phyloP scores from a whole-genome alignment of 345 rosid genomes.

The Populus pruinosa region DNA sequence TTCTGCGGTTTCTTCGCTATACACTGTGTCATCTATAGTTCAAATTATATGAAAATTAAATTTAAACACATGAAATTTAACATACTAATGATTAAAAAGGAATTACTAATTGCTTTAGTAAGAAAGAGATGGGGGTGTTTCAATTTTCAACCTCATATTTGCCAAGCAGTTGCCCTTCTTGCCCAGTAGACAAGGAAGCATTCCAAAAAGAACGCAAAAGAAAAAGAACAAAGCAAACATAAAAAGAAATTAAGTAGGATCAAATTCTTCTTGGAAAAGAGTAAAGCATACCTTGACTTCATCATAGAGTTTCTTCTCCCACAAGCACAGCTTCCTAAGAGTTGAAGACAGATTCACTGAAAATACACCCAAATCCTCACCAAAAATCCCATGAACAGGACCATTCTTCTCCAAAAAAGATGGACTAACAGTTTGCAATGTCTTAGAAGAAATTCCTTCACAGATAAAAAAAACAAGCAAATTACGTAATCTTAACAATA shows the following conservation, averaged over 20 bases:
- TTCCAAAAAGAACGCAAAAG: neutral
- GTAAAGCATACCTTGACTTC: constrained; percentile 59
- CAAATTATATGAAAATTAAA: neutral
- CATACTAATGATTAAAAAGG: neutral
- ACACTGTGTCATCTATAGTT: too few relatives aligned
- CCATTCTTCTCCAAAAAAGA: constrained; percentile 20
- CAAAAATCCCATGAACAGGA: constrained; percentile 10
- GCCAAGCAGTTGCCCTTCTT: neutral
- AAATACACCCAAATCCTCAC: constrained; percentile 29
- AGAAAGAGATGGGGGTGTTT: neutral
- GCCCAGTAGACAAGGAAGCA: neutral
- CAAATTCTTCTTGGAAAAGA: constrained; percentile 13
- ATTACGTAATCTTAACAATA: neutral
- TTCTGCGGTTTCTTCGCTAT: too few relatives aligned
- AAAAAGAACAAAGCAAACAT: neutral
- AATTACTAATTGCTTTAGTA: neutral
- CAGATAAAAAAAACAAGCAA: neutral
- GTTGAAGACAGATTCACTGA: constrained; percentile 49
- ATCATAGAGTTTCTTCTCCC: constrained; percentile 71
- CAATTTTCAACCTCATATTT: neutral
- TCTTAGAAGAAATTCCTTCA: constrained; percentile 37
- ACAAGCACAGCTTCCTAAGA: constrained; percentile 50
- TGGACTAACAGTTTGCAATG: constrained; percentile 24
- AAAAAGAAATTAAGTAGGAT: neutral
- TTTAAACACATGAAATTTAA: neutral